Conservation (phyloP, 148 eudicot genomes). For the Cornus florida region DNA sequence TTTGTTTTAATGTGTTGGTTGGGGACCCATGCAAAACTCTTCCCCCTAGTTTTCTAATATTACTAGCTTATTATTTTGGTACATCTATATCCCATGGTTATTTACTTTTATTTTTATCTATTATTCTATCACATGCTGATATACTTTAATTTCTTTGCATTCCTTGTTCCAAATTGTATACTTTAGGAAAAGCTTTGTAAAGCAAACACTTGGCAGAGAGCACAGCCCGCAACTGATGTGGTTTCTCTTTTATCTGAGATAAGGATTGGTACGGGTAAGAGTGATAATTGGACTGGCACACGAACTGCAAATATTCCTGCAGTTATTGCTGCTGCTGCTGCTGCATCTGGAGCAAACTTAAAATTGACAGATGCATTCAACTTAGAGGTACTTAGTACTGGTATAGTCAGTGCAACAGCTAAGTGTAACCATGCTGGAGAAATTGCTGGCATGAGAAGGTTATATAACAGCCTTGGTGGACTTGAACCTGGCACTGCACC, state of each 20-base stretch:
- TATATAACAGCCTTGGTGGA: constrained; percentile 87
- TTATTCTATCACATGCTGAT: neutral
- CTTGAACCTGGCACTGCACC: constrained; percentile 52
- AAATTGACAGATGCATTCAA: constrained; percentile 80
- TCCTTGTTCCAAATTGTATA: neutral
- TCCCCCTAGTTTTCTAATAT: neutral
- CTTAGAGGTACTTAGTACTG: constrained; percentile 95
- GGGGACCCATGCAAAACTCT: neutral
- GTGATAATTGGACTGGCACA: constrained; percentile 81
- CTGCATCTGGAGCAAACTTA: constrained; percentile 92
- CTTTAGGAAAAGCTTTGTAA: constrained; percentile 94
- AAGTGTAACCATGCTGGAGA: constrained; percentile 97
- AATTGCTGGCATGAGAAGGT: constrained; percentile 97
- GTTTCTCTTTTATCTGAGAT: constrained; percentile 94
- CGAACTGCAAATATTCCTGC: constrained; percentile 97
- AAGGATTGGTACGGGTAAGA: constrained; percentile 92
- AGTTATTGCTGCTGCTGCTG: constrained; percentile 98
- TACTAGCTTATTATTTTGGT: neutral
- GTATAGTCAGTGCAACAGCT: constrained; percentile 89
- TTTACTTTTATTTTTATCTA: too few species aligned
- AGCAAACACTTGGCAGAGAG: constrained; percentile 75
- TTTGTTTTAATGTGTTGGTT: neutral
- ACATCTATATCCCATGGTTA: neutral
- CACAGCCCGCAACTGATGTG: constrained; percentile 90
- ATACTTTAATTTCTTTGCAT: neutral